Evolutionary conservation across 176 grass and related monocot species (phyloP), one percentile per base, ranked within the genome.

Genomic region (Hyparrhenia diplandra): DNA sequence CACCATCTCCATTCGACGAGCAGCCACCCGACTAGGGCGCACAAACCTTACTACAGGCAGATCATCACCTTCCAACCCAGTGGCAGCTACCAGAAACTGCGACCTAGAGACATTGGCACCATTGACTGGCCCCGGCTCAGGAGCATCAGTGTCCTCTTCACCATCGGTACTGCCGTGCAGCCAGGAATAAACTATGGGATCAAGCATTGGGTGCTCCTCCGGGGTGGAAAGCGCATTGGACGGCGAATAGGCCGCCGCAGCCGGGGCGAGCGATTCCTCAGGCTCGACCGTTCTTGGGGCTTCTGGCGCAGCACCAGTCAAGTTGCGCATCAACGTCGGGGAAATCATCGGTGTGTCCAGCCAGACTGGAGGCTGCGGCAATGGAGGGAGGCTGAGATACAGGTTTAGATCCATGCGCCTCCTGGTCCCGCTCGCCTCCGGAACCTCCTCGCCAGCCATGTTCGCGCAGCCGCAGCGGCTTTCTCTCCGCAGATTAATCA

Each of bases 351-450:
- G 73, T 13, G 85, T 79, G 79, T 23, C 21, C 3, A 57, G 54
- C 54, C 54, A 57, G 54, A 57, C 54, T 57, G 54, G 54, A 57
- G 54, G 21, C 21, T 21, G 20, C 21, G 21, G 54, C 21, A 57
- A 57, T 57, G 54, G 54, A 57, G 84, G 78, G 29, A 94, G 91
- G 45, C 87, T 78, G 30, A 85, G 66, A 51, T 92, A 97, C 43
- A 92, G 73, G 85, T 86, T 94, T 80, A 88, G 85, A 85, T 97
- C 95, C 78, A 85, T 85, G 35, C 66, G 57, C 34, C 73, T 57
- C 66, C 83, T 82, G n/a, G 73, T 73, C 59, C 29, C 57, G 66
- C 77, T 84, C 5, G 67, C 72, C 82, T 73, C 85, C 20, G 71
- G 45, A 34, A 32, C 30, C 71, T 68, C 82, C 51, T 77, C 77